Base-by-base conservation (phyloP, 345 rosid genomes). In the Populus ilicifolia region DNA sequence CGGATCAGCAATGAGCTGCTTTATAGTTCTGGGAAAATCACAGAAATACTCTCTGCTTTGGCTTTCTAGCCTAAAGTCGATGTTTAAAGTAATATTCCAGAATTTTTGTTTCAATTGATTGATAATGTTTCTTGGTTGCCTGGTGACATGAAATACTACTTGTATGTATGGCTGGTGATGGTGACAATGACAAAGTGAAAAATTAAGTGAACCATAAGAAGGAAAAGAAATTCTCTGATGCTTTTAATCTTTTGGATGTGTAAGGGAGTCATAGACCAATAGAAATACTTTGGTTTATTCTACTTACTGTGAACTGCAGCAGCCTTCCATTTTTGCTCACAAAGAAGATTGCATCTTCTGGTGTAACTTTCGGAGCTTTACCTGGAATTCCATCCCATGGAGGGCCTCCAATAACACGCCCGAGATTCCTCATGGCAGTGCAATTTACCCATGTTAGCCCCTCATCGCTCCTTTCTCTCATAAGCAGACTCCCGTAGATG, bases 341-440 rank as follows among this genome's bases (percentile, higher is more conserved):
- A 61, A 89, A 85, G 89, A 89, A 91, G 77, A 89, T 78, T 30
- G 93, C 86, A 79, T 89, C 95, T 76, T 89, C 90, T 62, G 81
- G 77, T 44, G 87, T 84, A 78, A 79, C 85, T 86, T 75, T 88
- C 83, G 69, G 52, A n/a, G 80, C 78, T 85, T 79, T 85, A 36
- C 89, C 86, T 30, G 89, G 90, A 43, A 86, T 83, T 77, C 84
- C 83, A 35, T 89, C 93, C 92, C 93, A 89, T 20, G 95, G 90
- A 35, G 90, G 86, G 38, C 95, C 95, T 70, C 88, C 89, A 33
- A 52, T 83, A 27, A 91, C 85, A 62, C 81, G 90, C 76, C 74
- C 78, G 33, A 86, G 89, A 78, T 83, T 88, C 80, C 82, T 89
- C 89, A 85, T 84, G 20, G 92, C 87, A 21, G 92, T 87, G 80